A percentile compares a stretch with the other conserved stretches of the same genome.
Conservation (phyloP, 257 asterid genomes). For the Nicotiana obtusifolia region DNA sequence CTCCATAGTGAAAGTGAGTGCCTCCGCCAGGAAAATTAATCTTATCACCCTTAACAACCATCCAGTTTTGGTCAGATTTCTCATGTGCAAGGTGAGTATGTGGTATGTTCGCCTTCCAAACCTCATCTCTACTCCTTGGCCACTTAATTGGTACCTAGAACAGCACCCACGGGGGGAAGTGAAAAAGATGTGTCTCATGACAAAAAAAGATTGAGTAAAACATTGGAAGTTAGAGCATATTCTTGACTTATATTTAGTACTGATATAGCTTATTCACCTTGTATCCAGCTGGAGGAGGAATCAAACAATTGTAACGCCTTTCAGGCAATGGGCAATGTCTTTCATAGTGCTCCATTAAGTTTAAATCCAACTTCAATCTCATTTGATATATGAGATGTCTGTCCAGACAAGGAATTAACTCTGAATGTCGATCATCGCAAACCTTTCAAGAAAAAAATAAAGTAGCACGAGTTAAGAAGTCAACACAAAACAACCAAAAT, state of each 20-base stretch:
- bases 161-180: not conserved
- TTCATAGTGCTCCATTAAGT: conserved; percentile 99
- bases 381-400: conserved; percentile 85
- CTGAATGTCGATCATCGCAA: conserved; percentile 96
- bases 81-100: conserved; percentile 94
- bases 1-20: conserved; percentile 94
- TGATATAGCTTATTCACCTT: conserved; percentile 44
- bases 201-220: not conserved
- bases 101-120: conserved; percentile 91
- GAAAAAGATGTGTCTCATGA: conserved; percentile 10
- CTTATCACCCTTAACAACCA: conserved; percentile 88
- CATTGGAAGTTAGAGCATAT: not conserved
- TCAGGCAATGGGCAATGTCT: conserved; percentile 96
- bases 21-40: conserved; percentile 92
- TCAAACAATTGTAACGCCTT: conserved; percentile 82
- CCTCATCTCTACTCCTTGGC: conserved; percentile 94
- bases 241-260: not conserved
- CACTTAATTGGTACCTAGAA: conserved; percentile 79
- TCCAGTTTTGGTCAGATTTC: conserved; percentile 98
- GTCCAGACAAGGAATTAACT: conserved; percentile 96
- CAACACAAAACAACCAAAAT: not conserved
- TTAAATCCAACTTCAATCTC: conserved; percentile 85
- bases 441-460: conserved; percentile 41
- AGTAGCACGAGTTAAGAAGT: conserved; percentile 10
- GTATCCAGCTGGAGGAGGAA: conserved; percentile 96